phyloP scores from a whole-genome alignment of 2,329 filamentous ascomycete genomes.

The Apiospora pterosperma region DNA sequence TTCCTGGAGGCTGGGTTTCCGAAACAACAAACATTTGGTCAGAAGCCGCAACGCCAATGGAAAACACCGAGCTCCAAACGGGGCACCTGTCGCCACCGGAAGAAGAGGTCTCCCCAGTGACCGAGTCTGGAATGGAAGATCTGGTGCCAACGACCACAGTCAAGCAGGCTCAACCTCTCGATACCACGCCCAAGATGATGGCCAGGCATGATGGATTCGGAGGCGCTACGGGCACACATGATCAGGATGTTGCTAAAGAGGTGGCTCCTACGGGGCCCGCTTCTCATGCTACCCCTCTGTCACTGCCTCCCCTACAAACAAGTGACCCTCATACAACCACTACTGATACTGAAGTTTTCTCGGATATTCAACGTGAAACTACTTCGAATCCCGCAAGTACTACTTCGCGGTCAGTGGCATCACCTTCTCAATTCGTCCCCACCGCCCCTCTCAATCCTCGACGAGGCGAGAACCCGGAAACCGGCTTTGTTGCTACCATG shows the following conservation, averaged over 20 bases:
- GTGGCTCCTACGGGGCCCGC: slow-evolving; percentile 14
- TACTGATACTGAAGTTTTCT: slow-evolving; percentile 10
- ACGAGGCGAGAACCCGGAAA: slow-evolving; percentile 30
- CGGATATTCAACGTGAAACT: slow-evolving; percentile 15
- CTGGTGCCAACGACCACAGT: slow-evolving; percentile 17
- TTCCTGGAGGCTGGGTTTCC: slow-evolving; percentile 28
- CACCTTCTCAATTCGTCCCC: slow-evolving; percentile 30
- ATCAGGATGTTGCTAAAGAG: slow-evolving; percentile 17
- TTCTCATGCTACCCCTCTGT: neutral
- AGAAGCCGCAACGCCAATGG: slow-evolving; percentile 19
- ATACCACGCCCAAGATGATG: slow-evolving; percentile 7
- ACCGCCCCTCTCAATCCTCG: slow-evolving; percentile 44
- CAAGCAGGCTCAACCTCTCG: slow-evolving; percentile 16
- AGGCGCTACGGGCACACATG: slow-evolving; percentile 17
- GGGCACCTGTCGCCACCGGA: slow-evolving; percentile 13
- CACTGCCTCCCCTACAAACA: slow-evolving; percentile 21
- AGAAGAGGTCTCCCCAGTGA: slow-evolving; percentile 13
- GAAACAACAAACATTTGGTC: slow-evolving; percentile 20
- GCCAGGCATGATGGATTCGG: slow-evolving; percentile 12
- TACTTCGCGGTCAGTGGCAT: neutral
- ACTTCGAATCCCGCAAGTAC: slow-evolving; percentile 4
- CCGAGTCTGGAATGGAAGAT: slow-evolving; percentile 15
- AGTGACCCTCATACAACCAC: too few species aligned
- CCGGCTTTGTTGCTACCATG: slow-evolving; percentile 31
- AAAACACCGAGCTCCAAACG: slow-evolving; percentile 12